Conservation (phyloP, 768 basidiomycete genomes). For the Grammothele lineata region DNA sequence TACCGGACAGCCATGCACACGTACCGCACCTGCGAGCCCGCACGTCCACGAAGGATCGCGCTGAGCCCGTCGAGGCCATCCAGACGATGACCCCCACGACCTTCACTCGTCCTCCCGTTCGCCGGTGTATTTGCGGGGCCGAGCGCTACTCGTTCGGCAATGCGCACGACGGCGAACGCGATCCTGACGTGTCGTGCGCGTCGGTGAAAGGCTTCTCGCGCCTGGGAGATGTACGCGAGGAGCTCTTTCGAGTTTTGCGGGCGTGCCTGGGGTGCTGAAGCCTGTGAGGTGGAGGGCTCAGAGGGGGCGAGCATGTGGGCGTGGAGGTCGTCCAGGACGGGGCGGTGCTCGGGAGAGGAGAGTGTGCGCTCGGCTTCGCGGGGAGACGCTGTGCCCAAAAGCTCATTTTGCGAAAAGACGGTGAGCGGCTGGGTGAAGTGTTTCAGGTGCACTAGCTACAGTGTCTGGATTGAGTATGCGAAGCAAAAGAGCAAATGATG, state of each 20-base stretch:
- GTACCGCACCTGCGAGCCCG: constrained; percentile 39
- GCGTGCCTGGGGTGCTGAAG: constrained; percentile 9
- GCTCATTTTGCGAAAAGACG: constrained; percentile 32
- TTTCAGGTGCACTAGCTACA: constrained; percentile 60
- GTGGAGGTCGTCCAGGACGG: constrained; percentile 37
- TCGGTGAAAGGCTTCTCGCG: constrained; percentile 33
- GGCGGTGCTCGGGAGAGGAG: constrained; percentile 15
- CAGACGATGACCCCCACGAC: constrained; percentile 1
- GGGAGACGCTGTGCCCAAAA: constrained; percentile 8
- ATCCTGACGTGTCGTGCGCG: constrained; percentile 36
- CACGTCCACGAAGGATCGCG: constrained; percentile 39
- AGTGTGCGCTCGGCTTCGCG: neutral
- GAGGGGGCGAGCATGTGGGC: constrained; percentile 25
- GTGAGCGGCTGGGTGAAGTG: constrained; percentile 66
- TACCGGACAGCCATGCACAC: constrained; percentile 49
- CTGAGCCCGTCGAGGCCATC: constrained; percentile 38
- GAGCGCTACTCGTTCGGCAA: constrained; percentile 35
- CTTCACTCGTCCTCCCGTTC: constrained; percentile 11
- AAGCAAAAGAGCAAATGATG: neutral
- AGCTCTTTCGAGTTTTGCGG: constrained; percentile 23
- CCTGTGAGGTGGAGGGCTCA: neutral
- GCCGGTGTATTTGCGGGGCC: constrained; percentile 15
- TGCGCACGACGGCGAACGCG: constrained; percentile 43
- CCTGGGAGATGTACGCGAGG: constrained; percentile 32
- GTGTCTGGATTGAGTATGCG: too few species aligned